Base-by-base conservation (phyloP, 106 monocot species). In the Acorus gramineus region DNA sequence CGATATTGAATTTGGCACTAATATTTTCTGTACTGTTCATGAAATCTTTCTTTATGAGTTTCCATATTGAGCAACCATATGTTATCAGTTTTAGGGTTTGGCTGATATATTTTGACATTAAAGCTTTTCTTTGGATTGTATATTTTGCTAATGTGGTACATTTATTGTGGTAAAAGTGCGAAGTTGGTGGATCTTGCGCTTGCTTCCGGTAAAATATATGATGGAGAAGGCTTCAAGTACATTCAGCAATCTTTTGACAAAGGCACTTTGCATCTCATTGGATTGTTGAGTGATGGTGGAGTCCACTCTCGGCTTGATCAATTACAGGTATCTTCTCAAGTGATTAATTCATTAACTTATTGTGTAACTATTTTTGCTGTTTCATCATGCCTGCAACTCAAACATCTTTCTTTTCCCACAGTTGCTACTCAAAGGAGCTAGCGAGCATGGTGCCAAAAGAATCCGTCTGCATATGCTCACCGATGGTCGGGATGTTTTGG, bases 281-380 rank as follows among this genome's bases (percentile, higher is more conserved):
- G 95, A 4, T 77, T 96, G 71, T 65, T 90, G 61, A 96, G 95
- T 77, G 95, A 96, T 62, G 95, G 95, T 13, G 95, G 95, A 57
- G 95, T 96, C 50, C 95, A 96, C 70, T 96, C 95, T 59, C 79
- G 95, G 46, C 84, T 96, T 67, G 85, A 96, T 74, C 95, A 96
- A 63, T 47, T 96, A 52, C 96, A 91, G 80, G 95, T 95, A 80
- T 64, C 44, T 44, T 52, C 10, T n/a, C 28, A 7, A 3, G 11
- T 9, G 44, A 5, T 59, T 42, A 7, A 42, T 42, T 52, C 54
- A 55, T 6, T 8, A 49, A 52, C 6, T 56, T 2, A 51, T 57
- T 67, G 47, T 49, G 3, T 49, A 63, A 50, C 10, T 4, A 42
- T 47, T 2, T 10, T 66, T 55, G 8, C 1, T 42, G n/a, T 28